Evolutionary conservation across 257 asterid genomes (phyloP).

Genomic region (Solanum gracilifrons): DNA sequence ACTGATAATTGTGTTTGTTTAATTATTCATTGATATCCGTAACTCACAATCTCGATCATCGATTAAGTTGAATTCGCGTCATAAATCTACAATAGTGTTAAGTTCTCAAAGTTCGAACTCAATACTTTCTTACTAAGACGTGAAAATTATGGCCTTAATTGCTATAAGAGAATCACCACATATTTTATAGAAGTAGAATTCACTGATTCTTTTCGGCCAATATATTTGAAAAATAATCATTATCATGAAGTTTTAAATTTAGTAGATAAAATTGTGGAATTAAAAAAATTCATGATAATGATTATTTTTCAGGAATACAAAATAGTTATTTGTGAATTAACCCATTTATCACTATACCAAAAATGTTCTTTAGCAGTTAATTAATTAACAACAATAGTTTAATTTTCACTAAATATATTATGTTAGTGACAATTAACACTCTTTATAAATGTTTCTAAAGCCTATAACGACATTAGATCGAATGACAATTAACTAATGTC

Average conservation of each 20-base stretch:
- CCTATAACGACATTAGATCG: not conserved
- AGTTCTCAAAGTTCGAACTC: not conserved
- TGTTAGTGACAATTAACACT: too few species aligned
- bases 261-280: not conserved
- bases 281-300: not conserved
- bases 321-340: not conserved
- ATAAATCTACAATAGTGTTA: not conserved
- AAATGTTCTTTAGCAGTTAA: too few species aligned
- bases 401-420: too few species aligned
- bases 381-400: too few species aligned
- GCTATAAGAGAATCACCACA: not conserved
- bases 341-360: not conserved
- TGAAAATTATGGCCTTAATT: not conserved
- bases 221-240: not conserved
- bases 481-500: too few species aligned
- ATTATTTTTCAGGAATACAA: not conserved
- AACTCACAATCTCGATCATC: not conserved
- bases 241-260: not conserved
- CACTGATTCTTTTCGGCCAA: not conserved
- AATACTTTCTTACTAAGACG: not conserved
- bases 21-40: not conserved
- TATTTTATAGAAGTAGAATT: not conserved
- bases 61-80: fast-evolving
- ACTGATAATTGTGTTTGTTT: not conserved
- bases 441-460: too few species aligned